Evolutionary conservation across 2,329 filamentous ascomycete genomes (phyloP).

Genomic region (Fusarium aywerte): DNA sequence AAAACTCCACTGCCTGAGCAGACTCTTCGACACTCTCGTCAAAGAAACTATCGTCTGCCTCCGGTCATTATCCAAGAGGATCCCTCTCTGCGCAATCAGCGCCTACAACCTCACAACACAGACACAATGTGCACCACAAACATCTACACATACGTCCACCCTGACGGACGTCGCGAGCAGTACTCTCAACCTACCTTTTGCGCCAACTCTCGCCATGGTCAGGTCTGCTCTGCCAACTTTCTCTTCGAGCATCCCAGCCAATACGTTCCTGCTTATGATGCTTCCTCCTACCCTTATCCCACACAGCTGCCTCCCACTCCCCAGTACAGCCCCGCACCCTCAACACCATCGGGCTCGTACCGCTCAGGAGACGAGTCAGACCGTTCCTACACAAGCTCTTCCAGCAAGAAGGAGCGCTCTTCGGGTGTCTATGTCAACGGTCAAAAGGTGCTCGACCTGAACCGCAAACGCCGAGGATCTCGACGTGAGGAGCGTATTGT

Average conservation of each 20-base stretch:
- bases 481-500: conserved; percentile 56
- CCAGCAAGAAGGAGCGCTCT: conserved; percentile 49
- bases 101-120: conserved; percentile 34
- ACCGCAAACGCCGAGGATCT: conserved; percentile 46
- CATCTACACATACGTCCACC: conserved; percentile 59
- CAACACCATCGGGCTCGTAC: conserved; percentile 46
- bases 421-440: conserved; percentile 54
- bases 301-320: conserved; percentile 56
- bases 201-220: conserved; percentile 53
- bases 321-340: conserved; percentile 48
- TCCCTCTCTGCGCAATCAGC: conserved; percentile 37
- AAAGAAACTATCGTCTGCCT: conserved; percentile 25
- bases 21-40: conserved; percentile 5
- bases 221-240: conserved; percentile 56
- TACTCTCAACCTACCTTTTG: conserved; percentile 53
- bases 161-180: conserved; percentile 55
- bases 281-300: conserved; percentile 46
- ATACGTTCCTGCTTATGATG: conserved; percentile 51
- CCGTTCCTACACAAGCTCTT: conserved; percentile 50
- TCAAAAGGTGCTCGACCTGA: conserved; percentile 50
- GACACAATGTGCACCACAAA: conserved; percentile 63
- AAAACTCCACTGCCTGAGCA: conserved; percentile 27
- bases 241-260: conserved; percentile 56
- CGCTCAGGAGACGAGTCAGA: conserved; percentile 55
- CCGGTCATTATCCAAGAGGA: conserved; percentile 42